A percentile compares a stretch with the other conserved stretches of the same genome.
These are phyloP conservation scores for Trifolium subterraneum DNA, from an alignment of 306 rosid genomes.

Conservation along the genomic window DNA sequence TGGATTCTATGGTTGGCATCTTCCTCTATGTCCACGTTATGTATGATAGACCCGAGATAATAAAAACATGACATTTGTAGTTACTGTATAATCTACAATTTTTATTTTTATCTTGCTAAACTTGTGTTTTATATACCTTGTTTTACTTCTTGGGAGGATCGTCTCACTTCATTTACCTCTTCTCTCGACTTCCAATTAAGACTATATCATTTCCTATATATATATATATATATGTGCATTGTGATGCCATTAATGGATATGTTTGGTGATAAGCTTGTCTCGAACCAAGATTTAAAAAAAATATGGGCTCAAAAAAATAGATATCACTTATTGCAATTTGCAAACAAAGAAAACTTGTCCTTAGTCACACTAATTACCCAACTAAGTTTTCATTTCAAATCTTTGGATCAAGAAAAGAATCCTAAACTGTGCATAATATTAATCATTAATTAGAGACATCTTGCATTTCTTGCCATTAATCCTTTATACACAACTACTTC, in stretches of 20 bases:
- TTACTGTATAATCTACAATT: neutral
- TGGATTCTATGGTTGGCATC: neutral
- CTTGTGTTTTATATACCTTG: neutral
- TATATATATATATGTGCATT: neutral
- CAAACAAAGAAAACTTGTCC: too few relatives aligned
- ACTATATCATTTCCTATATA: neutral
- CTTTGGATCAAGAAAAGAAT: conserved; percentile 24
- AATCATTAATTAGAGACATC: conserved; percentile 6
- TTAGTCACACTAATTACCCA: neutral
- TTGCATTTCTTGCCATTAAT: neutral
- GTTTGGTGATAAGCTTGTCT: neutral
- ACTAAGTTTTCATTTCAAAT: conserved; percentile 14
- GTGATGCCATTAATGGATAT: neutral
- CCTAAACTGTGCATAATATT: conserved; percentile 2
- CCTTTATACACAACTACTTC: conserved; percentile 26
- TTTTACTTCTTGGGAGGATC: conserved; percentile 3
- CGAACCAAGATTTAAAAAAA: neutral
- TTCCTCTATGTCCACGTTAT: neutral
- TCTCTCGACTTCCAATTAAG: conserved; percentile 11
- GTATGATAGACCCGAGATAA: neutral
- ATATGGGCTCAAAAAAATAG: neutral
- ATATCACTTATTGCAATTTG: too few relatives aligned
- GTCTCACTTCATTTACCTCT: neutral
- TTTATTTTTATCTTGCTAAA: neutral
- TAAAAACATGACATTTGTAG: conserved; percentile 5